Base-by-base conservation (phyloP, 108 stramenopile genomes). In the Nitzschia sp. region DNA sequence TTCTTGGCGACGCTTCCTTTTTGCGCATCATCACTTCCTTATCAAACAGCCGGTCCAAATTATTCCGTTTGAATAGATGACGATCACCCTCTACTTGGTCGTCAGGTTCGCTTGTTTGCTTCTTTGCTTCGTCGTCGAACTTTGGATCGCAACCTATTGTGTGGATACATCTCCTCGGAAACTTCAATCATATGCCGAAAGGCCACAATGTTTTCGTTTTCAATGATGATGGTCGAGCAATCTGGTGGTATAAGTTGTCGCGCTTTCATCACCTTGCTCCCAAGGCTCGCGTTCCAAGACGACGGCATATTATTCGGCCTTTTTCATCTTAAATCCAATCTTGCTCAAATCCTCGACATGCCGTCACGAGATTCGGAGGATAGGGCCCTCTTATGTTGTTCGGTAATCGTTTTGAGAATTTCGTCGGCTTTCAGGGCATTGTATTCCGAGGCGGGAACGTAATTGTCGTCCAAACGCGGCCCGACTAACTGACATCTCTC, bases 311-410 rank as follows among this genome's bases (percentile, higher is more conserved):
- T 59, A 33, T 56, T 71, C 53, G 5, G 42, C 46, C 5, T 3
- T 25, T 23, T 42, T 63, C 49, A 46, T 51, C 27, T n/a, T 54
- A 23, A n/a, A 55, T 27, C 58, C 64, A 60, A 27, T 68, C 54
- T 2, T 32, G 9, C 46, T 35, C 29, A 70, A 67, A 68, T 29
- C n/a, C n/a, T 24, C 59, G 71, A 65, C 85, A 85, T 0, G 54
- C 60, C 0, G 74, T 79, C 23, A 54, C 26, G 5, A 79, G n/a
- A 29, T 86, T 80, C 3, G 42, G 28, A 0, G 85, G 75, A 60
- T 81, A 81, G 1, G 85, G 82, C 35, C 75, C 76, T 23, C 15
- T 42, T 15, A 31, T 24, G 33, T 64, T 80, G 76, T 51, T 86
- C 85, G 3, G 38, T 46, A 4, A 57, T 6, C 8, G 85, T 82